Percentiles rank a stretch among this genome's conserved stretches.
phyloP scores from a whole-genome alignment of 139 green algal species.

The Chlorella vulgaris region DNA sequence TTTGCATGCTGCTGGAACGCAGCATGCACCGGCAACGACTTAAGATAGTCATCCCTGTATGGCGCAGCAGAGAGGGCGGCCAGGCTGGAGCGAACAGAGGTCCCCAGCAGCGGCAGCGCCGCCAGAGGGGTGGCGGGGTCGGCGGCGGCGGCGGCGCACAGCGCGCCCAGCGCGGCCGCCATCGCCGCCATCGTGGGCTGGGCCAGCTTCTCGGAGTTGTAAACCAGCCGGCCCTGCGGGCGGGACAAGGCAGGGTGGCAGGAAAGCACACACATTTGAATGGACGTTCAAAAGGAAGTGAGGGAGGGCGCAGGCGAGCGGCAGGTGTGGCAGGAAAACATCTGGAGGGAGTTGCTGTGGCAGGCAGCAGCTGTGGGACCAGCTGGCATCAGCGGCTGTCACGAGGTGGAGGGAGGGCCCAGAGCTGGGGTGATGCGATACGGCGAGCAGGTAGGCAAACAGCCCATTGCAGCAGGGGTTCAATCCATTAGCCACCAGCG shows the following conservation, averaged over 20 bases:
- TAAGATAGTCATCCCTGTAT: not conserved
- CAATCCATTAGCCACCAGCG: no score
- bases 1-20: not conserved
- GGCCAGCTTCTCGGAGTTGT: not conserved
- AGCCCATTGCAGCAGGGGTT: no score
- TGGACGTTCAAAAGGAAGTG: not conserved
- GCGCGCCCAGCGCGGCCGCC: not conserved
- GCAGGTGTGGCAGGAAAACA: not conserved
- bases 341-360: no score
- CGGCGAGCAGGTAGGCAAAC: no score
- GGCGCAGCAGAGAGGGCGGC: not conserved
- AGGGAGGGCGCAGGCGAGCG: not conserved
- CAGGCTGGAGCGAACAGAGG: not conserved
- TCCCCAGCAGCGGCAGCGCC: not conserved
- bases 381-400: no score
- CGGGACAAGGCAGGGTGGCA: no score
- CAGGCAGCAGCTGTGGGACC: not conserved
- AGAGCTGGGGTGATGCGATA: no score
- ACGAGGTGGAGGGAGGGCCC: no score
- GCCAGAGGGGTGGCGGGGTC: not conserved
- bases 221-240: not conserved
- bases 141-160: not conserved
- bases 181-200: not conserved
- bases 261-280: not conserved
- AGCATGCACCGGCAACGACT: not conserved